phyloP scores from a whole-genome alignment of 2,329 filamentous ascomycete genomes.

The Ophiognomonia clavigignenti-juglandacearum region DNA sequence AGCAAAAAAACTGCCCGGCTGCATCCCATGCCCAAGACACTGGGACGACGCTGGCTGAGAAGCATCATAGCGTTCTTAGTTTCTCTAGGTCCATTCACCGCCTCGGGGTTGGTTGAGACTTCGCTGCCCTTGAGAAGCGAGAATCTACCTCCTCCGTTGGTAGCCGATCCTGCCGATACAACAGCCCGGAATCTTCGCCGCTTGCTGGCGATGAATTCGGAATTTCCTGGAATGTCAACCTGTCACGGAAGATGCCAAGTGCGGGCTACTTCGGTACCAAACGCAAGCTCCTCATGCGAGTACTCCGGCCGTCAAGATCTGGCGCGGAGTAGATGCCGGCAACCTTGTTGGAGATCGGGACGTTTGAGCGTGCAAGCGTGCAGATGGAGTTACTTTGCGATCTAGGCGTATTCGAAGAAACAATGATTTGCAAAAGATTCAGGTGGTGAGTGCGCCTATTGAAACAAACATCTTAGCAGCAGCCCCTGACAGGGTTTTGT shows the following conservation, averaged over 20 bases:
- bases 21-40: neutral
- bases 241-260: neutral
- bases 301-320: conserved; percentile 1
- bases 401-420: neutral
- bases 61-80: no score
- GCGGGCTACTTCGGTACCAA: neutral
- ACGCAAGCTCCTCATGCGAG: neutral
- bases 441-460: conserved; percentile 12
- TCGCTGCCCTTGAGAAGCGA: no score
- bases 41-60: no score
- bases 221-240: no score
- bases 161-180: no score
- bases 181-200: no score
- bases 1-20: no score
- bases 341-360: conserved; percentile 9
- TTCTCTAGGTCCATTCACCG: no score
- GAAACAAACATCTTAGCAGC: conserved; percentile 9
- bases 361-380: conserved; percentile 7
- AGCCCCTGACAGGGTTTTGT: conserved; percentile 6
- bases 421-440: neutral
- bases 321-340: conserved; percentile 1
- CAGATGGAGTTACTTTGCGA: neutral
- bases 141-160: no score
- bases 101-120: no score
- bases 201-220: no score